Evolutionary conservation across 441 rosid genomes (phyloP), one percentile per base, ranked within the genome.

Genomic region (Iberis amara): DNA sequence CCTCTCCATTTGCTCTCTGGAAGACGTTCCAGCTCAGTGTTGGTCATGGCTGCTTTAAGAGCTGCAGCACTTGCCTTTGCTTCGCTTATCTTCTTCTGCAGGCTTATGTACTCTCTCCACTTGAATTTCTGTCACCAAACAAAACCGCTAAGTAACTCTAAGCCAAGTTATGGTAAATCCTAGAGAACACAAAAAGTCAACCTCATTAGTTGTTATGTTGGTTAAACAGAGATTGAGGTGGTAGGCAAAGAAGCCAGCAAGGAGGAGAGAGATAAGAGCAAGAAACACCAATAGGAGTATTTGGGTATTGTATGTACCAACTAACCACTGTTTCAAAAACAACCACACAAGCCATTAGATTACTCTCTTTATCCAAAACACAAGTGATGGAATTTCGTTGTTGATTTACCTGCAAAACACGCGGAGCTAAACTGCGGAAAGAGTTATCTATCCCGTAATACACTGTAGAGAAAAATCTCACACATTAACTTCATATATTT

Each of bases 171-270:
- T 26, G 30, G 3, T 3, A 26, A 26, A 2, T 24, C 27, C 3
- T 24, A 24, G 27, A 24, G 27, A 24, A 2, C 27, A 24, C 27
- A n/a, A 23, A n/a, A 23, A 4, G 11, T 15, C 24, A 27, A 83
- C 91, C 96, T 91, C 96, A 27, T 88, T 91, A 43, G 95, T 83
- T 36, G 98, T 85, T 36, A 82, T 83, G 77, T 85, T 88, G 53
- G 72, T 79, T 53, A 76, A 66, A 59, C 95, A 85, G n/a, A 91
- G 85, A 38, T 80, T 73, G 51, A 73, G 78, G 57, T 85, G 95
- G 71, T 83, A 87, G 9, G 74, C 81, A 38, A 85, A 83, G 74
- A 91, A 91, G 62, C 96, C 89, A 2, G 72, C 85, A 60, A 88
- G 66, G 55, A 85, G 68, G 61, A 88, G 83, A 23, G 94, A 78